Conservation (phyloP, 176 grass and related monocot species). For the Pontederia paniculata region DNA sequence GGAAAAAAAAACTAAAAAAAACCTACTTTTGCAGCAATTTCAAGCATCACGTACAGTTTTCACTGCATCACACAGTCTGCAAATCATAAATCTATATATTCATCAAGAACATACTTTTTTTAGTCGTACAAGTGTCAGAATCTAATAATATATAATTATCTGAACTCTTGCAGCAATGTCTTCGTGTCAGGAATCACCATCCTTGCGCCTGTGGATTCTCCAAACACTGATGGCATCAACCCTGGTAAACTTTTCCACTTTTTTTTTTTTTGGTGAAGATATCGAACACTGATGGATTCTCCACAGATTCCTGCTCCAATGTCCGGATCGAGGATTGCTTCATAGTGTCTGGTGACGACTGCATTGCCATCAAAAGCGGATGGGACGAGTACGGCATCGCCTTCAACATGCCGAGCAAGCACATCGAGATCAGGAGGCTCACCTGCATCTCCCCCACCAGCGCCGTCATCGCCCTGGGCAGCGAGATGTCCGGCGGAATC, state of each 20-base stretch:
- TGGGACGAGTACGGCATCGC: constrained; percentile 88
- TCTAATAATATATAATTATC: background rate
- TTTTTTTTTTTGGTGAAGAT: background rate
- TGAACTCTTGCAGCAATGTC: constrained; percentile 40
- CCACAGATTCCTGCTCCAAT: constrained; percentile 54
- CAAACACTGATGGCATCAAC: constrained; percentile 87
- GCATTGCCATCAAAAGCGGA: constrained; percentile 82
- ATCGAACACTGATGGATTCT: too few species aligned
- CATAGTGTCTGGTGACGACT: constrained; percentile 87
- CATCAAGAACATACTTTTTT: background rate
- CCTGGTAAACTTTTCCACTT: constrained; percentile 32
- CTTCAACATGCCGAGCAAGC: constrained; percentile 70
- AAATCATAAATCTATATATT: background rate
- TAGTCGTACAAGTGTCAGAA: background rate
- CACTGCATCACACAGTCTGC: background rate
- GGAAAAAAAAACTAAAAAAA: background rate
- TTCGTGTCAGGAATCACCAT: constrained; percentile 59
- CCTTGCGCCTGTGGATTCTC: constrained; percentile 43
- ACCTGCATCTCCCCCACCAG: constrained; percentile 86
- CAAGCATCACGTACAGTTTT: background rate
- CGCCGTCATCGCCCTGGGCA: constrained; percentile 82
- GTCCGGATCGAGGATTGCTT: constrained; percentile 83
- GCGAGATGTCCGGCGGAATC: constrained; percentile 98
- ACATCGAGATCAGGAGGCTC: constrained; percentile 59
- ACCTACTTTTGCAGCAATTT: background rate